These are phyloP conservation scores for Colletotrichum theobromicola DNA, from an alignment of 2,329 filamentous ascomycete species.

Conservation along the genomic window DNA sequence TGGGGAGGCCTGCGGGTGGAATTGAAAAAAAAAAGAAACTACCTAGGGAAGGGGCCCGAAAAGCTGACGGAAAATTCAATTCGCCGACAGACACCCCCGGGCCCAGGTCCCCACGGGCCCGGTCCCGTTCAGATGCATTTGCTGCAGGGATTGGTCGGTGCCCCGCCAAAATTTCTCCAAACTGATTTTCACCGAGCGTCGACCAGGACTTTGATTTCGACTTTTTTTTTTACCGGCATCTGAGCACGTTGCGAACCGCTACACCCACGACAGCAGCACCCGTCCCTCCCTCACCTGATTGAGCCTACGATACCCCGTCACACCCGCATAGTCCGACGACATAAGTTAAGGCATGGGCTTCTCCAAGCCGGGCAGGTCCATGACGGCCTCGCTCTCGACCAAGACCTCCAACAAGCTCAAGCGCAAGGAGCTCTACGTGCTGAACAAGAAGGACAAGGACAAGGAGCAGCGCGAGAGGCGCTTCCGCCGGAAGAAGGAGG, in stretches of 20 bases:
- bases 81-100: slow-evolving; percentile 2
- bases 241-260: not conserved
- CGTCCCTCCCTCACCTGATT: not conserved
- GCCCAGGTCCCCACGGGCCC: not conserved
- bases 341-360: slow-evolving; percentile 17
- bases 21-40: not conserved
- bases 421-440: slow-evolving; percentile 78
- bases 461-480: slow-evolving; percentile 78
- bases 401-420: slow-evolving; percentile 77
- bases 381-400: slow-evolving; percentile 39
- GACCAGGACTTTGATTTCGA: not conserved
- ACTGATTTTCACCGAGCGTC: slow-evolving; percentile 3
- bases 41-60: too few species aligned
- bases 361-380: slow-evolving; percentile 23
- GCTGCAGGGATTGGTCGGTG: slow-evolving; percentile 19
- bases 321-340: fast-evolving
- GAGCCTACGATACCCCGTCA: not conserved
- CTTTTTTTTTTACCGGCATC: not conserved
- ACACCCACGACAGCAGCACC: too few species aligned
- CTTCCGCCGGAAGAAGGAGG: slow-evolving; percentile 81
- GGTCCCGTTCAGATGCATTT: slow-evolving; percentile 10
- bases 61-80: slow-evolving; percentile 15
- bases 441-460: slow-evolving; percentile 79
- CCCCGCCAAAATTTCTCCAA: slow-evolving; percentile 25
- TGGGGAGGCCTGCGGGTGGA: too few species aligned